Evolutionary conservation across 2,329 filamentous ascomycete species (phyloP), one percentile per base, ranked within the genome.

Genomic region (Fusarium decemcellulare): DNA sequence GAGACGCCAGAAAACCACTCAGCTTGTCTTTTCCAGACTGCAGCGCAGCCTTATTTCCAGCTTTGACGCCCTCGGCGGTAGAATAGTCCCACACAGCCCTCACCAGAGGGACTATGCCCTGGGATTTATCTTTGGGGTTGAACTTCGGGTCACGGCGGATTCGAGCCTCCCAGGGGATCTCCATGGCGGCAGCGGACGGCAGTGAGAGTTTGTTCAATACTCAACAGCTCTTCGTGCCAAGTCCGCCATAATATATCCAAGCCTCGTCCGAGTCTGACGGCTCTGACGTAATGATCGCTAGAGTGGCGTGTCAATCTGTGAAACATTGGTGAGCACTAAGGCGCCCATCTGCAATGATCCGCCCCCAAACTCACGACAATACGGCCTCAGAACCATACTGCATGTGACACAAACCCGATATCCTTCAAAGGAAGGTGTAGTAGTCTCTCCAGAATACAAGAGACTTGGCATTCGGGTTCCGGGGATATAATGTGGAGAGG

Each of bases 21-120:
- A 65, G 12, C 34, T 43, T 59, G 14, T 64, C 63, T 12, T 65
- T 58, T 1, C 48, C 44, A 0, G 60, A 48, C 23, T 64, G 36
- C 1, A 50, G 39, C 1, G 34, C 14, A 1, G 63, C 60, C 54
- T 54, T 59, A 42, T 64, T n/a, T 7, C 27, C 29, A 34, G 60
- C 63, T 29, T 59, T 65, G 8, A 64, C 60, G 1, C 63, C 63
- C 39, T 65, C 63, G 2, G 62, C 53, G 5, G 62, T 65, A 7
- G 47, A 53, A 23, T 65, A 64, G n/a, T 65, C 62, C 30, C 44
- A 46, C 2, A 63, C 46, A 14, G 40, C 36, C 18, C 39, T 59
- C 0, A 39, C 47, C 3, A 65, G 6, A 4, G 53, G 42, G 10
- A 46, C 16, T 11, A 63, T 11, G 6, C 44, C 44, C 0, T 58